Percentiles rank a stretch among this genome's conserved stretches.
phyloP scores from a whole-genome alignment of 1,284 basidiomycete genomes.

The Sanghuangporus sanghuang region DNA sequence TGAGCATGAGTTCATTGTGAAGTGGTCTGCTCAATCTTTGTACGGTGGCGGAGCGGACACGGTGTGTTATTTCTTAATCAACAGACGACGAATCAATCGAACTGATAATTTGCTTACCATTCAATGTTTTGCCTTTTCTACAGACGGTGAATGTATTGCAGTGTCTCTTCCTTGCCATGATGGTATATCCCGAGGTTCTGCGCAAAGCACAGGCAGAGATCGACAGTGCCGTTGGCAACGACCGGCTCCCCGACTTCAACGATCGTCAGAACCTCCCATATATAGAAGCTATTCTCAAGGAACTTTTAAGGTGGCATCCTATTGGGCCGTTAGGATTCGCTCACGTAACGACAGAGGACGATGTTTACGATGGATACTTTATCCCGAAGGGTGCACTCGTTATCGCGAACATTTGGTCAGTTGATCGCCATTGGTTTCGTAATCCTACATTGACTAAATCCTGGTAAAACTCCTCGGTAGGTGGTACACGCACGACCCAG shows the following conservation, averaged over 20 bases:
- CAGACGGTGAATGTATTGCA: neutral
- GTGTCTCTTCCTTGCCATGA: constrained; percentile 35
- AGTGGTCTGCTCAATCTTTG: constrained; percentile 34
- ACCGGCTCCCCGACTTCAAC: constrained; percentile 35
- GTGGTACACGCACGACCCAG: constrained; percentile 11
- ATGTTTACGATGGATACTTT: constrained; percentile 15
- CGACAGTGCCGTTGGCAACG: constrained; percentile 33
- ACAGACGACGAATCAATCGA: neutral
- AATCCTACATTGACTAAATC: neutral
- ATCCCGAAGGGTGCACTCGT: constrained; percentile 20
- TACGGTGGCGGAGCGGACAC: constrained; percentile 23
- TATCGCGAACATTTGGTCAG: constrained; percentile 14
- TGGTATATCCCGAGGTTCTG: constrained; percentile 34
- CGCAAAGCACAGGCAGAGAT: constrained; percentile 36
- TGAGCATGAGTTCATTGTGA: constrained; percentile 34
- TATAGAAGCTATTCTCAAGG: constrained; percentile 36
- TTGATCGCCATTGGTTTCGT: neutral
- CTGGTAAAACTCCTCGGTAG: neutral
- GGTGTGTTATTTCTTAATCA: neutral
- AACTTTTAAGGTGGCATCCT: constrained; percentile 35
- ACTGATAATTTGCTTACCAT: neutral
- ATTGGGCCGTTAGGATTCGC: constrained; percentile 24
- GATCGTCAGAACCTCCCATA: constrained; percentile 36
- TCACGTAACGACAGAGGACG: constrained; percentile 12
- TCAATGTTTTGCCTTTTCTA: neutral